phyloP scores from a whole-genome alignment of 1,284 basidiomycete species.

The Pterula multifida region DNA sequence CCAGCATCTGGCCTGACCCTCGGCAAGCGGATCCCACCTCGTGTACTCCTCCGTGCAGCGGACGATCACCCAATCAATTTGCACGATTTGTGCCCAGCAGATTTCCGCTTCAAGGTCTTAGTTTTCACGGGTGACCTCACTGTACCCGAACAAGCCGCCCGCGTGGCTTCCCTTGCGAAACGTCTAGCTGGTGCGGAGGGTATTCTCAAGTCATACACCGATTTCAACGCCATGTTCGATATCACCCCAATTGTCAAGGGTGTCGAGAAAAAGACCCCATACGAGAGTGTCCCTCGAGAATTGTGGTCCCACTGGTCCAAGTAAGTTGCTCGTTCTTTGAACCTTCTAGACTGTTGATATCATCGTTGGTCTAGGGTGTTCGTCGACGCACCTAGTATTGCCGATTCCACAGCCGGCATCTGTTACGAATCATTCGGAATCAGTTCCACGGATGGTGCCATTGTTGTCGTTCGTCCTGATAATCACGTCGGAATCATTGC shows the following conservation, averaged over 20 bases:
- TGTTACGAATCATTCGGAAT: slow-evolving; percentile 50
- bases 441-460: slow-evolving; percentile 32
- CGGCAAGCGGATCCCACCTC: slow-evolving; percentile 50
- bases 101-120: slow-evolving; percentile 61
- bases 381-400: slow-evolving; percentile 31
- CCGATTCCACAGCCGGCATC: slow-evolving; percentile 26
- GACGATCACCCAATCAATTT: slow-evolving; percentile 53
- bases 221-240: slow-evolving; percentile 37
- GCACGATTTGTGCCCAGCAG: slow-evolving; percentile 56
- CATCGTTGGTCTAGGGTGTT: too few species aligned
- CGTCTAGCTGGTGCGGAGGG: slow-evolving; percentile 19
- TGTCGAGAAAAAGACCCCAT: slow-evolving; percentile 28
- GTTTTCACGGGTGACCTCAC: slow-evolving; percentile 51
- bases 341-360: too few species aligned
- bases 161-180: slow-evolving; percentile 30
- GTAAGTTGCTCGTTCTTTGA: slow-evolving; percentile 24
- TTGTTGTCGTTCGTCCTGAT: slow-evolving; percentile 63
- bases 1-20: slow-evolving; percentile 35
- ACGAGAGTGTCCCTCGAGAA: slow-evolving; percentile 36
- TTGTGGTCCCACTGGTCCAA: slow-evolving; percentile 58
- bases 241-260: slow-evolving; percentile 32
- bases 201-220: slow-evolving; percentile 14
- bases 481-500: slow-evolving; percentile 57
- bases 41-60: slow-evolving; percentile 48
- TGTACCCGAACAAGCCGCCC: slow-evolving; percentile 23